Conservation (phyloP, 495 filamentous ascomycete species). For the Penicillium odoratum region DNA sequence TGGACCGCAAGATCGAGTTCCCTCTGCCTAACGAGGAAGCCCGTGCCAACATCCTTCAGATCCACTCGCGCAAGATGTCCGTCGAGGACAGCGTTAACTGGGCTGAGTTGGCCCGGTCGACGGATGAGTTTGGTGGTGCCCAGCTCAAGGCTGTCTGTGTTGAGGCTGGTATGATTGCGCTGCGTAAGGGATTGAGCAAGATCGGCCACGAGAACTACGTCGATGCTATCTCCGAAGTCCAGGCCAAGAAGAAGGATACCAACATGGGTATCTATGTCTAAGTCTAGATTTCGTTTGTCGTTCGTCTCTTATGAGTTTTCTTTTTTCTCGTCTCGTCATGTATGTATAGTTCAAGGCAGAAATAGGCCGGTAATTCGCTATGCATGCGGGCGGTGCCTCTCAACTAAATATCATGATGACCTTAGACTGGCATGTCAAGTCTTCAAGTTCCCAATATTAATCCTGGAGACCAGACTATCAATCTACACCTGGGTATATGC, state of each 20-base stretch:
- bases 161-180: constrained; percentile 98
- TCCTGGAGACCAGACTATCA: background rate
- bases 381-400: constrained; percentile 19
- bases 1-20: constrained; percentile 99
- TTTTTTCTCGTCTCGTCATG: constrained; percentile 23
- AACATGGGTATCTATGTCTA: constrained; percentile 58
- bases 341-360: constrained; percentile 30
- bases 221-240: constrained; percentile 95
- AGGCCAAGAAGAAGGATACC: constrained; percentile 96
- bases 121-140: constrained; percentile 98
- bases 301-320: constrained; percentile 8
- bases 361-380: constrained; percentile 26
- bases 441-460: background rate
- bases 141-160: constrained; percentile 98
- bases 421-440: constrained; percentile 1
- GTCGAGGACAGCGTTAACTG: constrained; percentile 94
- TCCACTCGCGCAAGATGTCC: constrained; percentile 98
- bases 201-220: constrained; percentile 98
- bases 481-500: background rate
- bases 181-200: constrained; percentile 88
- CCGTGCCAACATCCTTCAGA: constrained; percentile 93
- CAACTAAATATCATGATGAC: constrained; percentile 22
- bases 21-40: constrained; percentile 99
- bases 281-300: constrained; percentile 7
- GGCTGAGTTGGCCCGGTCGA: constrained; percentile 91